phyloP scores from a whole-genome alignment of 2,329 filamentous ascomycete species.

The Seiridium cupressi region DNA sequence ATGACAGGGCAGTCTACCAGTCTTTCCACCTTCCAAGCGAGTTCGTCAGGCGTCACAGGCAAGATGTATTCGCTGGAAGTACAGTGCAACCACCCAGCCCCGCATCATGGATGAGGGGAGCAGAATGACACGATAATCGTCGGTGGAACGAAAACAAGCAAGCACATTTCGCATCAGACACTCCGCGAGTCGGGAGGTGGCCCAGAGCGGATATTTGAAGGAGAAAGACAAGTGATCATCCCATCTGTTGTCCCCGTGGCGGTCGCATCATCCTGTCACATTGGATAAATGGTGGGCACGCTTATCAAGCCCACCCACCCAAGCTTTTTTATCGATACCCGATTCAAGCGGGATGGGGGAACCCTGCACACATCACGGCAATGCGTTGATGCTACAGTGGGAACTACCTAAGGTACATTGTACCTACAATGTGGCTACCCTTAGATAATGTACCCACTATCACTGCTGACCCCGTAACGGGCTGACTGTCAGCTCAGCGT shows the following conservation, averaged over 20 bases:
- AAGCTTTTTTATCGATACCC: not conserved
- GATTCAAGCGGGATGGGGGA: not conserved
- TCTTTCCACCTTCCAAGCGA: not conserved
- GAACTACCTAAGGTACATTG: too few relatives aligned
- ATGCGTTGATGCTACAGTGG: too few relatives aligned
- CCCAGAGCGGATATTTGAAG: not conserved
- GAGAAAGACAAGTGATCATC: not conserved
- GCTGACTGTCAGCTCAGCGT: too few relatives aligned
- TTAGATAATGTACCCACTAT: too few relatives aligned
- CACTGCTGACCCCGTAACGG: too few relatives aligned
- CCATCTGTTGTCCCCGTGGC: conserved; percentile 4
- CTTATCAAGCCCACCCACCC: not conserved
- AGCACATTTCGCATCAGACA: not conserved
- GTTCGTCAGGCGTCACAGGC: not conserved
- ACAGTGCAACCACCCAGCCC: not conserved
- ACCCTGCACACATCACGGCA: too few relatives aligned
- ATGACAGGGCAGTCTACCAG: not conserved
- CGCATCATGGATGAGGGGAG: conserved; percentile 5
- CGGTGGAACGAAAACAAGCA: not conserved
- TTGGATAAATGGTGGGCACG: not conserved
- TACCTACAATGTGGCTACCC: too few relatives aligned
- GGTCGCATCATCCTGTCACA: conserved; percentile 7
- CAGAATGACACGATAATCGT: not conserved
- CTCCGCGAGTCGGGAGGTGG: not conserved
- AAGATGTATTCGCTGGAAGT: not conserved